Conservation (phyloP, 106 monocot genomes). For the Apostasia ramifera region DNA sequence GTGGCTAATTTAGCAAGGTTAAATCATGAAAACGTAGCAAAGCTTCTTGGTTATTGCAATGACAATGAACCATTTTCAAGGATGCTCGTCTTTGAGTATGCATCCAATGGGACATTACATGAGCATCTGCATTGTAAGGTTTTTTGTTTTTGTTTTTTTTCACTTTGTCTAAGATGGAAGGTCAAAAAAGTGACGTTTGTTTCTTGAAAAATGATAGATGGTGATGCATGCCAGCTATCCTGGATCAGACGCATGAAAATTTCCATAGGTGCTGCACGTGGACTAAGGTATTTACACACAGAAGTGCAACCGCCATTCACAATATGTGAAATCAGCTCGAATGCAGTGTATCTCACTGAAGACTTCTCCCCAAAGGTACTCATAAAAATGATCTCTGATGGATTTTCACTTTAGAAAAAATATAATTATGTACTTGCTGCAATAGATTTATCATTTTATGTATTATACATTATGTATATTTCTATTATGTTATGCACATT, state of each 20-base stretch:
- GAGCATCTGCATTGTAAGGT: conserved; percentile 89
- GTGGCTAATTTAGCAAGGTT: conserved; percentile 69
- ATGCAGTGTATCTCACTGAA: conserved; percentile 81
- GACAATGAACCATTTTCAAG: conserved; percentile 81
- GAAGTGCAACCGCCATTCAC: conserved; percentile 82
- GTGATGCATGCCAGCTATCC: conserved; percentile 64
- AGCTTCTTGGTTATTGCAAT: conserved; percentile 75
- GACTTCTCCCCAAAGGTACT: conserved; percentile 97
- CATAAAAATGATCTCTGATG: neutral
- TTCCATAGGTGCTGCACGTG: conserved; percentile 62
- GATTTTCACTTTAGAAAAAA: neutral
- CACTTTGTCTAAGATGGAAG: neutral
- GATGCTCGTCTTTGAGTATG: conserved; percentile 92
- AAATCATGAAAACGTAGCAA: conserved; percentile 68
- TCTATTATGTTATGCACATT: no score
- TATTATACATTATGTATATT: no score
- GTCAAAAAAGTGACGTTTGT: conserved; percentile 1
- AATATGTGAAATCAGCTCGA: conserved; percentile 70
- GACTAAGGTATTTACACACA: conserved; percentile 72
- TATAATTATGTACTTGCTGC: no score
- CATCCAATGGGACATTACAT: conserved; percentile 89
- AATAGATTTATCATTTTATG: no score
- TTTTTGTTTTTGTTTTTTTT: neutral
- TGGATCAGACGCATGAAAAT: conserved; percentile 96
- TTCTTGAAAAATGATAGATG: conserved; percentile 33